Evolutionary conservation across 139 green algal species (phyloP).

Genomic region (Microglena sp.): DNA sequence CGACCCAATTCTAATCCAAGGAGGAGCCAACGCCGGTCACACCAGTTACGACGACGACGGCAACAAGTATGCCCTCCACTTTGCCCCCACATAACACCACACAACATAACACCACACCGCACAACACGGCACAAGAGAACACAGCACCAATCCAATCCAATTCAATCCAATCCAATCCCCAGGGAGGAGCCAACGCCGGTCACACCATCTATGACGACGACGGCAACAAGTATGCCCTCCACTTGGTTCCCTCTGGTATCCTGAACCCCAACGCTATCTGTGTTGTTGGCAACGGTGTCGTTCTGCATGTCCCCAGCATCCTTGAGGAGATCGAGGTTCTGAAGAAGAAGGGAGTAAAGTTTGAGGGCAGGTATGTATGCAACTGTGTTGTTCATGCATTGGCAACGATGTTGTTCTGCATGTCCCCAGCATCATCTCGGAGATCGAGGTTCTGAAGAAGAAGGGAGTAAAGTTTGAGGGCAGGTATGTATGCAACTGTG

Average conservation of each 20-base stretch:
- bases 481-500: too few species aligned
- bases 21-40: constrained; percentile 96
- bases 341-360: constrained; percentile 35
- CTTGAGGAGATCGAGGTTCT: constrained; percentile 87
- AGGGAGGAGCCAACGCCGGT: constrained; percentile 96
- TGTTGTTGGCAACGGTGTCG: constrained; percentile 95
- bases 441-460: constrained; percentile 66
- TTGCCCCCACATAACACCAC: too few species aligned
- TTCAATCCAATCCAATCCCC: too few species aligned
- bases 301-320: constrained; percentile 89
- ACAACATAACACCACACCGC: too few species aligned
- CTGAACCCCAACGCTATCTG: constrained; percentile 83
- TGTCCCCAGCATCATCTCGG: constrained; percentile 86
- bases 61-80: constrained; percentile 95
- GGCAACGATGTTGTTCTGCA: constrained; percentile 98
- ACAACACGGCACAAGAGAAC: too few species aligned
- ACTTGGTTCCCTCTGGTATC: constrained; percentile 94
- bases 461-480: constrained; percentile 38
- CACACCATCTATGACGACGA: constrained; percentile 98
- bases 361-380: too few species aligned
- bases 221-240: constrained; percentile 95
- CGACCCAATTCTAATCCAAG: too few species aligned
- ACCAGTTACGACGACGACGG: constrained; percentile 96
- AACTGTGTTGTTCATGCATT: too few species aligned
- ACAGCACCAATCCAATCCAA: too few species aligned